phyloP scores from a whole-genome alignment of 768 basidiomycete species.

The Cystobasidium onofrii region DNA sequence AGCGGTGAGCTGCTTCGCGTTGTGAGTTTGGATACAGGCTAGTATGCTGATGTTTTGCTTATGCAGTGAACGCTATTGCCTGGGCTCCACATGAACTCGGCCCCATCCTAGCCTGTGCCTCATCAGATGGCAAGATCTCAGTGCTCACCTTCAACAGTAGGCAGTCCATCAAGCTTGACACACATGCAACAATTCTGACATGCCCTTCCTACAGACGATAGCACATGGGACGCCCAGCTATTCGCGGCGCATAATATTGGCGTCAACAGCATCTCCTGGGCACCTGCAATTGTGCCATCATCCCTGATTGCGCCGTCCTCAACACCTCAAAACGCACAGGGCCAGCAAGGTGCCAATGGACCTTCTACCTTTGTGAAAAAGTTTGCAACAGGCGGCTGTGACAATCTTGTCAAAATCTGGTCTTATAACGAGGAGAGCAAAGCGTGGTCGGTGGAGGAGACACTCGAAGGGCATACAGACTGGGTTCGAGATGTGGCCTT shows the following conservation, averaged over 20 bases:
- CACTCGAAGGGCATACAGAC: slow-evolving; percentile 82
- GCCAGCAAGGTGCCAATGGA: slow-evolving; percentile 32
- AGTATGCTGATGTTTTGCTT: neutral
- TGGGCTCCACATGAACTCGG: slow-evolving; percentile 99
- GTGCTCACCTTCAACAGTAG: slow-evolving; percentile 92
- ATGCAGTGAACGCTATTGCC: slow-evolving; percentile 83
- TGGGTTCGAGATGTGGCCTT: slow-evolving; percentile 99
- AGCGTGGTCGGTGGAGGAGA: slow-evolving; percentile 79
- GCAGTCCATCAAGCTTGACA: slow-evolving; percentile 40
- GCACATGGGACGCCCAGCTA: slow-evolving; percentile 88
- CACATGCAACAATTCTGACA: neutral
- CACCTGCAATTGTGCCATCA: slow-evolving; percentile 57
- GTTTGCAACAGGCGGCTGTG: slow-evolving; percentile 91
- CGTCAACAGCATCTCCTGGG: slow-evolving; percentile 96
- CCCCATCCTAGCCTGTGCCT: slow-evolving; percentile 91
- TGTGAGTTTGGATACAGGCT: neutral
- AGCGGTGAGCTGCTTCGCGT: slow-evolving; percentile 57
- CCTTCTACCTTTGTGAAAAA: slow-evolving; percentile 52
- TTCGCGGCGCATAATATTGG: slow-evolving; percentile 94
- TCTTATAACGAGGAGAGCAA: slow-evolving; percentile 73
- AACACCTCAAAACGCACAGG: slow-evolving; percentile 51
- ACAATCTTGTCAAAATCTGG: slow-evolving; percentile 93
- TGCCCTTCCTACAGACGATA: slow-evolving; percentile 62
- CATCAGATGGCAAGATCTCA: slow-evolving; percentile 92
- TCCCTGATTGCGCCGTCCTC: slow-evolving; percentile 33